Conservation (phyloP, 768 basidiomycete genomes). For the Lactarius evosmus region DNA sequence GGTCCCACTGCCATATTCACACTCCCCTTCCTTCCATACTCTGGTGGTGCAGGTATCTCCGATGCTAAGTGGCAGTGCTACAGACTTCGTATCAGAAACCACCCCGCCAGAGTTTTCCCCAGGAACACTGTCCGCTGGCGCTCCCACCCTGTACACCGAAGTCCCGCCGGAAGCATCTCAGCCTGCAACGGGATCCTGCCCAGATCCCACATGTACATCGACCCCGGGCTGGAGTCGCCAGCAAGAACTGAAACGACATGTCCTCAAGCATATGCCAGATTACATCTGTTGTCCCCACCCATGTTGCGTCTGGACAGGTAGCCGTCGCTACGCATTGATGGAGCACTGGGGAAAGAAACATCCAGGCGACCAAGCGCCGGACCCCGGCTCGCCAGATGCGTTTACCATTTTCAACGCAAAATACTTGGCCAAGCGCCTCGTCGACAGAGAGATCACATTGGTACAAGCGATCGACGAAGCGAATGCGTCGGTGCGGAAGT, state of each 20-base stretch:
- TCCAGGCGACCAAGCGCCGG: not conserved
- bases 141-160: not conserved
- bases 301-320: not conserved
- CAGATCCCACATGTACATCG: not conserved
- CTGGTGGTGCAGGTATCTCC: not conserved
- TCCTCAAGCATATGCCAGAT: not conserved
- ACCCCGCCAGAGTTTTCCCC: not conserved
- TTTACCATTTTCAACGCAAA: constrained; percentile 10
- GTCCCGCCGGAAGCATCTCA: not conserved
- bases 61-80: too few species aligned
- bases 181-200: not conserved
- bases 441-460: not conserved
- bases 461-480: not conserved
- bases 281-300: not conserved
- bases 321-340: not conserved
- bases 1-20: not conserved
- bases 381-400: not conserved
- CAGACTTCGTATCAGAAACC: not conserved
- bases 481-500: not conserved
- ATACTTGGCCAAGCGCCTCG: not conserved
- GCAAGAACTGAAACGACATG: constrained; percentile 10
- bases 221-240: not conserved
- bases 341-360: not conserved
- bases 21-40: not conserved
- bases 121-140: not conserved